phyloP scores from a whole-genome alignment of 1,139 yeast species.

The Candida sojae region DNA sequence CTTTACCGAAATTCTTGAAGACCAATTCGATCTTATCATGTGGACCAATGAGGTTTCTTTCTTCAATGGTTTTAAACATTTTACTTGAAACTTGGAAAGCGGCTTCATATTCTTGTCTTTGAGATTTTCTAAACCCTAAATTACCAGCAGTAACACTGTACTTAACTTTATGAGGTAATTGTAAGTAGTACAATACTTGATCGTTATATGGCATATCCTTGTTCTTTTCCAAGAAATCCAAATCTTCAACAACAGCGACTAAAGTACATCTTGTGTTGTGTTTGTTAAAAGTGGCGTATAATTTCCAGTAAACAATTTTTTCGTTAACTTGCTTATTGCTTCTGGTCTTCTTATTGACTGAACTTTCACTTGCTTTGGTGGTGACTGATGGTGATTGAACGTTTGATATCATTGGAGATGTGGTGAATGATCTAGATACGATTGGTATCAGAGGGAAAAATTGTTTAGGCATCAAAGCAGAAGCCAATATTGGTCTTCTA shows the following conservation, averaged over 20 bases:
- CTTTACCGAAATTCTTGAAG: conserved; percentile 82
- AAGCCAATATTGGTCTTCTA: not conserved
- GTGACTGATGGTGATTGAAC: not conserved
- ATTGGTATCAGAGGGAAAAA: not conserved
- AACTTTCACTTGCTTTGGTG: not conserved
- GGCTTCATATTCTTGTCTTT: conserved; percentile 91
- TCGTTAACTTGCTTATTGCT: conserved; percentile 19
- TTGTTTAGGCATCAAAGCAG: not conserved
- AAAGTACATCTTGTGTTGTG: conserved; percentile 84
- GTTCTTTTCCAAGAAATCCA: conserved; percentile 57
- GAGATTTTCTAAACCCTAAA: conserved; percentile 74
- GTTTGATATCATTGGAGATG: not conserved
- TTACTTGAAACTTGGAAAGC: conserved; percentile 83
- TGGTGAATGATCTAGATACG: conserved; percentile 1
- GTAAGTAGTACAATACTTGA: conserved; percentile 73
- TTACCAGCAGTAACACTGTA: conserved; percentile 70
- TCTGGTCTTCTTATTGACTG: not conserved
- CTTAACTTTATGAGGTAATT: conserved; percentile 76
- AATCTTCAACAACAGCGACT: conserved; percentile 70
- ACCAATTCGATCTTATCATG: conserved; percentile 69
- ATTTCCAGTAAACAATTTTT: conserved; percentile 57
- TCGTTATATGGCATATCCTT: conserved; percentile 66
- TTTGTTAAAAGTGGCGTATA: conserved; percentile 75
- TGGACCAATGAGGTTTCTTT: conserved; percentile 50
- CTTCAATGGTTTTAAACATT: conserved; percentile 71